Percentiles rank a stretch among this genome's conserved stretches.
phyloP scores from a whole-genome alignment of 2,329 filamentous ascomycete species.

The Alternaria rosae region DNA sequence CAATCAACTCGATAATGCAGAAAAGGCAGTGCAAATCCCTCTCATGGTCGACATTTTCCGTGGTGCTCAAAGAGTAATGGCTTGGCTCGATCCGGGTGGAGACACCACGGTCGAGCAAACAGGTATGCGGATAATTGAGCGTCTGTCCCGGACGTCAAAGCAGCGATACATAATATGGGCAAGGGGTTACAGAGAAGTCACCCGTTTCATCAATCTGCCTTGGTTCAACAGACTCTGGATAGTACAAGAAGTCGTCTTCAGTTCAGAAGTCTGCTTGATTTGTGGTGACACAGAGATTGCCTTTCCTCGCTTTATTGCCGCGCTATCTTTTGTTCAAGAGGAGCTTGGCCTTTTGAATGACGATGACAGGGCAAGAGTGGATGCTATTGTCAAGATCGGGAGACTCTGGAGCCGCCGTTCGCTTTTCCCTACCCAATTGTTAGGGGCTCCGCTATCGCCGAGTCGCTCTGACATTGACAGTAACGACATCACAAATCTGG shows the following conservation, averaged over 20 bases:
- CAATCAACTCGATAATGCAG: conserved; percentile 19
- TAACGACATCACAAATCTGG: background rate
- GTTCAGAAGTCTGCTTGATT: background rate
- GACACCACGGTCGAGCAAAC: background rate
- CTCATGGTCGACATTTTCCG: conserved; percentile 4
- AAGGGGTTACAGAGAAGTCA: background rate
- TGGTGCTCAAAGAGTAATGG: background rate
- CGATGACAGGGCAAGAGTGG: background rate
- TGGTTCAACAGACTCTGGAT: background rate
- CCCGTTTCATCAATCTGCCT: background rate
- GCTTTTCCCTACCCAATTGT: too few species aligned
- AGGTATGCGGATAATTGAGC: background rate
- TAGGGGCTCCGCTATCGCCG: too few species aligned
- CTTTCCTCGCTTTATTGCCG: background rate
- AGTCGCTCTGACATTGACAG: too few species aligned
- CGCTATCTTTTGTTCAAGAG: background rate
- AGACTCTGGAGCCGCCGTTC: background rate
- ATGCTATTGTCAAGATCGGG: background rate
- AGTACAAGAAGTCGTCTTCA: background rate
- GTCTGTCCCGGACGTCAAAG: background rate
- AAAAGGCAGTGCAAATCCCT: conserved; percentile 24
- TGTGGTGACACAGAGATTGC: background rate
- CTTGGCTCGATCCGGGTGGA: background rate
- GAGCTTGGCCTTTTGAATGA: rapidly evolving
- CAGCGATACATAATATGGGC: rapidly evolving